Percentiles rank a stretch among this genome's conserved stretches.
Evolutionary conservation across 2,329 filamentous ascomycete species (phyloP).

Genomic region (Hypoxylon sp.): DNA sequence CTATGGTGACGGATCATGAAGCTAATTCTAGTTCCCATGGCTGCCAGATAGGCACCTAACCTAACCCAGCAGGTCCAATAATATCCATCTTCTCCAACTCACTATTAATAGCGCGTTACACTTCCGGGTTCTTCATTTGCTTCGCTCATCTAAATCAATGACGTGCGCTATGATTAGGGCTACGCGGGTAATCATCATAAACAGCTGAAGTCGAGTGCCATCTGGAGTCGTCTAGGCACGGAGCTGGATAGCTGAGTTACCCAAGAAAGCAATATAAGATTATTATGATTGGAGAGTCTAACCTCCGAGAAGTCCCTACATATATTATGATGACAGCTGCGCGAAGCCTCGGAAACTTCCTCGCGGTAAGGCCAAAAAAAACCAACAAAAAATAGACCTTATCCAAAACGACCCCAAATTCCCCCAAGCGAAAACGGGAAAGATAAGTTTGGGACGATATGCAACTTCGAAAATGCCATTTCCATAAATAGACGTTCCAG

Average conservation of each 20-base stretch:
- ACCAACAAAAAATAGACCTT: slow-evolving; percentile 15
- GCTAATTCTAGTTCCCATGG: no score
- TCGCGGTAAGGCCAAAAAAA: slow-evolving; percentile 2
- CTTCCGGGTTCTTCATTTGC: neutral
- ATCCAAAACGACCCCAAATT: slow-evolving; percentile 1
- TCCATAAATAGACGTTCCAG: slow-evolving; percentile 30
- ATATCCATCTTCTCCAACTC: no score
- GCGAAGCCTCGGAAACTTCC: slow-evolving; percentile 11
- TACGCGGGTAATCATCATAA: slow-evolving; percentile 2
- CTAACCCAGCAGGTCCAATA: no score
- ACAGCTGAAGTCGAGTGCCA: slow-evolving; percentile 3
- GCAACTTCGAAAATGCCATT: slow-evolving; percentile 5
- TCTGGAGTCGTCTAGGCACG: slow-evolving; percentile 15
- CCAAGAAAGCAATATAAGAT: slow-evolving; percentile 6
- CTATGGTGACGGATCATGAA: no score
- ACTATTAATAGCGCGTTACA: slow-evolving; percentile 2
- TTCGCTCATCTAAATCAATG: neutral
- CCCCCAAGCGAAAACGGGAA: neutral
- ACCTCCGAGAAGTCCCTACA: slow-evolving; percentile 5
- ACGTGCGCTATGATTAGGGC: no score
- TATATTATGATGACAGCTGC: no score
- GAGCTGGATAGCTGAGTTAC: slow-evolving; percentile 3
- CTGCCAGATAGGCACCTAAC: no score
- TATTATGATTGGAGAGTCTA: slow-evolving; percentile 1
- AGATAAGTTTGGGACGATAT: slow-evolving; percentile 3